phyloP scores from a whole-genome alignment of 352 stramenopile species.

The Pythium aristosporum region DNA sequence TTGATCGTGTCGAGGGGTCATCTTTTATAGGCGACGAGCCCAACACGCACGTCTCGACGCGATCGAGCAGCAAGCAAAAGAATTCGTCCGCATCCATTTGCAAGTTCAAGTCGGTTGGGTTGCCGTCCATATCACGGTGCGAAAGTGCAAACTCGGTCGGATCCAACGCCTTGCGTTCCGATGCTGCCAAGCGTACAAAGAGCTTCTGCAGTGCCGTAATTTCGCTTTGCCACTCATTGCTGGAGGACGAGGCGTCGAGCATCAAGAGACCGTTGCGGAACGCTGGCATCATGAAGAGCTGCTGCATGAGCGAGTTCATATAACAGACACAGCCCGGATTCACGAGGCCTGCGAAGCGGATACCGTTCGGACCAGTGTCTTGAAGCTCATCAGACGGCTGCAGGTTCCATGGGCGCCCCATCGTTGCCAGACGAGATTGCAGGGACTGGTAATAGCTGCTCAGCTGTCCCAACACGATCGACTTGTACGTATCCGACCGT shows the following conservation, averaged over 20 bases:
- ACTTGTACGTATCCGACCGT: background rate
- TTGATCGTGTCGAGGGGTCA: background rate
- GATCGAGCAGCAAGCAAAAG: slow-evolving; percentile 76
- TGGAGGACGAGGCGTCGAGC: slow-evolving; percentile 26
- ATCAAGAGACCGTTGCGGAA: slow-evolving; percentile 59
- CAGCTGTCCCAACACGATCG: slow-evolving; percentile 4
- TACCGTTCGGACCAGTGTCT: background rate
- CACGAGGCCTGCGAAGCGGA: slow-evolving; percentile 80
- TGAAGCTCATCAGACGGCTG: slow-evolving; percentile 42
- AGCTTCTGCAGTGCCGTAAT: slow-evolving; percentile 63
- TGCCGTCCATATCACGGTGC: slow-evolving; percentile 67
- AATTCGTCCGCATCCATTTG: slow-evolving; percentile 88
- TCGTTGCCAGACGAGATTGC: background rate
- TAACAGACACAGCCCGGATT: slow-evolving; percentile 99
- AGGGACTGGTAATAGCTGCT: slow-evolving; percentile 5
- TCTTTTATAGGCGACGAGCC: background rate
- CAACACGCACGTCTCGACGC: slow-evolving; percentile 54
- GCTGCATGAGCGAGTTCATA: slow-evolving; percentile 98
- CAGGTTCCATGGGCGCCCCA: slow-evolving; percentile 66
- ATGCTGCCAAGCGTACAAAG: slow-evolving; percentile 58
- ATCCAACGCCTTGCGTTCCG: slow-evolving; percentile 49
- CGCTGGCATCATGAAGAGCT: slow-evolving; percentile 87
- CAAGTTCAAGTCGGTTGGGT: slow-evolving; percentile 65
- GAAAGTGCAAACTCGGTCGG: slow-evolving; percentile 66
- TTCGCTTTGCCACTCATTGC: slow-evolving; percentile 45